Conservation (phyloP, 345 rosid species). For the Iberis pinnata region DNA sequence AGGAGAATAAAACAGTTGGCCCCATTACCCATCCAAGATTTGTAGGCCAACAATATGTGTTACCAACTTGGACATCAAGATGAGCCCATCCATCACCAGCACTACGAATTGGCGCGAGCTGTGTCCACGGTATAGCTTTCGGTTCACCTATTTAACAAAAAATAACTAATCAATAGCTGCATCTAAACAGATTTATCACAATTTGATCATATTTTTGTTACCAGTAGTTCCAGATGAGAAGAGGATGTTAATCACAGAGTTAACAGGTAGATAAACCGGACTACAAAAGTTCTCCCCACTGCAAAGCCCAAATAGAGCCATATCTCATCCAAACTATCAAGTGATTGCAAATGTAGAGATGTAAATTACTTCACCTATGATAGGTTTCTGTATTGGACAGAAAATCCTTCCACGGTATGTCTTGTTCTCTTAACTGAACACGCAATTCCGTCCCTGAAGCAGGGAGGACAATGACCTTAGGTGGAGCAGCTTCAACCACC, state of each 20-base stretch:
- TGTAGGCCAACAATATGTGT: conserved; percentile 81
- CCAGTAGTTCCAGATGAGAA: conserved; percentile 98
- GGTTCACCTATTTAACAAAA: conserved; percentile 56
- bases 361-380: conserved; percentile 40
- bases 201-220: conserved; percentile 8
- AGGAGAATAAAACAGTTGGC: conserved; percentile 53
- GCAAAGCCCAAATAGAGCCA: conserved; percentile 10
- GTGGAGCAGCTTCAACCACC: conserved; percentile 69
- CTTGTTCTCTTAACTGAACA: conserved; percentile 57
- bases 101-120: conserved; percentile 64
- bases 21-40: conserved; percentile 98
- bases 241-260: conserved; percentile 65
- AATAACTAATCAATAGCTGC: conserved; percentile 2
- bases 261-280: conserved; percentile 49
- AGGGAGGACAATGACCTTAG: conserved; percentile 66
- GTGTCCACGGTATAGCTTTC: conserved; percentile 96
- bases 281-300: conserved; percentile 39
- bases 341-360: conserved; percentile 1
- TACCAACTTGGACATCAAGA: conserved; percentile 45
- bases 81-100: conserved; percentile 66
- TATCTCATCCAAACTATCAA: background rate
- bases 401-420: conserved; percentile 61
- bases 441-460: conserved; percentile 42
- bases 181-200: background rate
- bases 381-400: conserved; percentile 34